Base-by-base conservation (phyloP, 768 basidiomycete genomes). In the Paxillus rubicundulus region DNA sequence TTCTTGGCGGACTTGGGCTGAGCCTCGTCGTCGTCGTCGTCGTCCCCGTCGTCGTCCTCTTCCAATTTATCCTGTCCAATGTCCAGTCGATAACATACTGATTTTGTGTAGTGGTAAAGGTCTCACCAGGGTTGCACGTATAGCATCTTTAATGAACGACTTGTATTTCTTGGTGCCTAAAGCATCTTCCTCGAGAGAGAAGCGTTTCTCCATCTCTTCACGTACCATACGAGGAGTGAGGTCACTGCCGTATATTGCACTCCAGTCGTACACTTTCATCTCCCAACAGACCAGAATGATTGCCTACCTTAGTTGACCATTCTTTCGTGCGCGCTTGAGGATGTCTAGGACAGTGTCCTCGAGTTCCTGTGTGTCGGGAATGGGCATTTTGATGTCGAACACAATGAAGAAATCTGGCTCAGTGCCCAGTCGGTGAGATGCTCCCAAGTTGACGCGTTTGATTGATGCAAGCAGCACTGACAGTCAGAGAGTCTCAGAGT, bases 141-240 rank as follows among this genome's bases (percentile, higher is more conserved):
- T 57, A 10, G 51, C 51, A 9, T 61, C 54, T 56, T 81, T 84
- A 21, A 88, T 61, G 3, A 71, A 61, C 14, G 58, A 52, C 61
- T 77, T 86, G 66, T 77, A 81, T 44, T 75, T 69, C 17, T 69
- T 61, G 24, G 53, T 59, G 27, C 77, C 74, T 37, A 87, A 65
- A 2, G 69, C 61, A 0, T 78, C 80, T 5, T 67, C 56, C 9
- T 74, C 71, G n/a, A 87, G 63, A 4, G 58, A 52, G 40, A 84
- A 71, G 20, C 71, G 57, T 21, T 69, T 58, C 65, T 85, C 85
- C 1, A 86, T 47, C n/a, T 72, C 60, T 50, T 69, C 64, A 12
- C 85, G 78, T 21, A 86, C 72, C 12, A 76, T 70, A 20, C 79
- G 77, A 14, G 73, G 73, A 2, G 84, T 85, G 24, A 72, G 51